Evolutionary conservation across 2,329 filamentous ascomycete species (phyloP), one percentile per base, ranked within the genome.

Genomic region (Macroventuria anomochaeta): DNA sequence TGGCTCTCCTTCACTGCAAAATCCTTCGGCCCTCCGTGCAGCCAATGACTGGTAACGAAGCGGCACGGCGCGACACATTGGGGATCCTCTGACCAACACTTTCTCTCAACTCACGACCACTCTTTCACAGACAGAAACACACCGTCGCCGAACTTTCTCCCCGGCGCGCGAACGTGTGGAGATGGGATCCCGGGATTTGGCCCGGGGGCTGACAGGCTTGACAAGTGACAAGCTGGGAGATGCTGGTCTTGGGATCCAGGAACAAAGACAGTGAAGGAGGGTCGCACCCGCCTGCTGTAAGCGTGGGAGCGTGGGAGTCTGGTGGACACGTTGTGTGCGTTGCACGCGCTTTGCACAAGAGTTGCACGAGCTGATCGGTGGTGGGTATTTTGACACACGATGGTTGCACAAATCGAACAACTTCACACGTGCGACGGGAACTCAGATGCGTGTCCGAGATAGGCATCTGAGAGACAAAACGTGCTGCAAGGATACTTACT

Each of bases 161-260:
- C 32, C 43, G 39, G 17, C 20, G 31, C n/a, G 17, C 21, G 46
- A 46, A 46, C 52, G 40, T 36, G 31, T 50, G 36, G 41, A 40
- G 53, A 55, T 29, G 53, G 53, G 46, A 51, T 55, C 53, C 53
- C 11, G 28, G 46, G 15, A 6, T 32, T 25, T 17, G 17, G 40
- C 34, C 33, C 34, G 44, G 21, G 39, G 33, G 53, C 40, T 46
- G 40, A 25, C 28, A 32, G 21, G 31, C 18, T 18, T 42, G 42
- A 39, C 33, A 42, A 41, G 42, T 55, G 53, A 55, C 53, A 55
- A 31, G 41, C 53, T 55, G 53, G 53, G 53, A 28, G 32, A 51
- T 55, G 53, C 53, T 31, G 26, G 51, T 43, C 18, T 11, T 20
- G 5, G 7, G 28, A 25, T n/a, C 38, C 44, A 48, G 51, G 51